Evolutionary conservation across 2,329 filamentous ascomycete species (phyloP).

Genomic region (Paracamarosporium sp.): DNA sequence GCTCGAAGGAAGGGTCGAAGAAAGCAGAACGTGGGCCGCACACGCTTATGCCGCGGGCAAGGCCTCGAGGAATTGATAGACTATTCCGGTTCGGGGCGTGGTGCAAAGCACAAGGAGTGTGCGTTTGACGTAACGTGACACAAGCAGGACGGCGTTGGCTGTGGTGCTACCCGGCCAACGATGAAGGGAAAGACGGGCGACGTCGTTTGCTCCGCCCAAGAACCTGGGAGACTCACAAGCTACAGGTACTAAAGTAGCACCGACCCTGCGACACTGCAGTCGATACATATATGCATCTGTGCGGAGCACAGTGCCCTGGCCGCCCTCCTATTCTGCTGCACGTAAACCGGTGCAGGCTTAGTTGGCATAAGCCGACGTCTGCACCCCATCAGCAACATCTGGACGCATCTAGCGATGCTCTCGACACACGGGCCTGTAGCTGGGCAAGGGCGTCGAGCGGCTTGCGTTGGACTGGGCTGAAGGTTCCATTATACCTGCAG

Average conservation of each 20-base stretch:
- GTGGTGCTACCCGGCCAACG: neutral
- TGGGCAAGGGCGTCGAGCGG: neutral
- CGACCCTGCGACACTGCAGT: neutral
- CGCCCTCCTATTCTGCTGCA: neutral
- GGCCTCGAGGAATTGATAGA: neutral
- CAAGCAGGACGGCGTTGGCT: neutral
- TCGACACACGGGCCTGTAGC: neutral
- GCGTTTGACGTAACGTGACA: constrained; percentile 1
- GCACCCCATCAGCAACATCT: neutral
- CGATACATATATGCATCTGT: constrained; percentile 4
- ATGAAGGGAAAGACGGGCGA: neutral
- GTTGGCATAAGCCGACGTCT: constrained; percentile 2
- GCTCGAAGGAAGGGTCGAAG: neutral
- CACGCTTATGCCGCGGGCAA: neutral
- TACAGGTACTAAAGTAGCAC: neutral
- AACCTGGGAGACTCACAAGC: neutral
- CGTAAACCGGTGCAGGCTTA: neutral
- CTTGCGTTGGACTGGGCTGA: neutral
- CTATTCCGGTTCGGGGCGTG: neutral
- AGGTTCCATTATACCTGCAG: neutral
- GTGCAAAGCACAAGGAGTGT: neutral
- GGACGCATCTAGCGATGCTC: neutral
- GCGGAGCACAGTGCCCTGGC: neutral
- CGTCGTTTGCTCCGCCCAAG: neutral
- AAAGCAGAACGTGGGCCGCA: neutral